Evolutionary conservation across 2,329 filamentous ascomycete genomes (phyloP), one percentile per base, ranked within the genome.

Genomic region (Hyphodiscus sp.): DNA sequence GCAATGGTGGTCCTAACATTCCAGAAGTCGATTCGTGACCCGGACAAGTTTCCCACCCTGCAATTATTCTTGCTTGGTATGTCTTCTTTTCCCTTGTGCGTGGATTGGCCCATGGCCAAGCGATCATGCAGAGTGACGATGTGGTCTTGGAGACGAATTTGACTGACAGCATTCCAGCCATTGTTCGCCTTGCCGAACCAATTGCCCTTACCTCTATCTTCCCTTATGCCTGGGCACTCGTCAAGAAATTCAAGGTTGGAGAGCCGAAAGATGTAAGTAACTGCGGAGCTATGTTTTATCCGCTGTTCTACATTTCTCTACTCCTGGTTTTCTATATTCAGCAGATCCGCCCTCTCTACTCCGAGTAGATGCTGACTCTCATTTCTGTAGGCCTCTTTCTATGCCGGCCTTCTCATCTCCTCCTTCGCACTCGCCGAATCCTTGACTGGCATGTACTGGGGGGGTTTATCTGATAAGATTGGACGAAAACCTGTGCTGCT

Each of bases 191-290:
- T 61, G 89, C 91, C 50, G 91, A 96, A 71, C 91, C 91, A 20
- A 92, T 96, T 63, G 91, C 91, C 49, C 80, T 96, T 59, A 96
- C 91, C 1, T 94, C 89, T 66, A 94, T 96, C 70, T 95, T 92
- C 65, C 91, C 91, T 19, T 96, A 96, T 70, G 89, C 89, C 56
- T 95, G 87, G 87, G 80, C 86, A 56, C 83, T 92, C 62, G 85
- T 92, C 61, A 88, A 88, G 70, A 78, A 83, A 62, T 90, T 90
- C 70, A 67, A 88, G 42, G 78, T 91, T 62, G 87, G 86, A 58
- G 78, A 81, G 63, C 81, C 83, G 61, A 75, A 81, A 71, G 82
- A 91, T 81, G 88, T 26, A 26, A 26, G 23, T 26, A 4, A 26
- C 8, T 26, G 4, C 8, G 23, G 23, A 26, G 23, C 23, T 3